Conservation (phyloP, 805 yeast genomes). For the Metschnikowia continentalis region DNA sequence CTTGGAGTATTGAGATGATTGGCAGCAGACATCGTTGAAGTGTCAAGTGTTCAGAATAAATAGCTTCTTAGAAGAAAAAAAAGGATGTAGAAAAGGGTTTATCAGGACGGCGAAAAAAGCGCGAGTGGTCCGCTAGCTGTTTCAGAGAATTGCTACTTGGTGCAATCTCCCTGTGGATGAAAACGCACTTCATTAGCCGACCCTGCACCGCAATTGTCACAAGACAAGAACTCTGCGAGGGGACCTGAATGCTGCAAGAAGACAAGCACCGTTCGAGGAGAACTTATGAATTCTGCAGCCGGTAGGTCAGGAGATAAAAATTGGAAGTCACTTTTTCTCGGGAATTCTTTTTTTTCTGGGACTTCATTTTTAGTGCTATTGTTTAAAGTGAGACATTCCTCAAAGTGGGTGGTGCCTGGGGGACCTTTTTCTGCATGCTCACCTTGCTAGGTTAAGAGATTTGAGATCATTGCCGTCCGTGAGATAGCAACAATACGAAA, state of each 20-base stretch:
- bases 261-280: too few species aligned
- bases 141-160: constrained; percentile 2
- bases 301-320: too few species aligned
- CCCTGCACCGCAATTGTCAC: constrained; percentile 9
- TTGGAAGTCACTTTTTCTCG: neutral
- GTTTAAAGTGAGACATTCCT: neutral
- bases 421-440: neutral
- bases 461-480: neutral
- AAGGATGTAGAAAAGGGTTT: neutral
- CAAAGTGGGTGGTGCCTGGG: neutral
- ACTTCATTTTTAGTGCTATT: neutral
- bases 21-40: constrained; percentile 1
- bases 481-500: neutral
- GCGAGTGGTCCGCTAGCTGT: constrained; percentile 3
- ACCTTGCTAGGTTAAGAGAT: neutral
- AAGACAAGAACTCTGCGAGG: constrained; percentile 6
- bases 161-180: constrained; percentile 1
- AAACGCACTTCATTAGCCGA: constrained; percentile 1
- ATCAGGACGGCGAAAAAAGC: constrained; percentile 5
- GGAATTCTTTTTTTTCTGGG: neutral
- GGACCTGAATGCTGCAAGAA: too few species aligned
- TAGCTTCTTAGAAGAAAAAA: neutral
- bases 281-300: too few species aligned
- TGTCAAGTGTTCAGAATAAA: constrained; percentile 2
- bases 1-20: neutral